A percentile compares a stretch with the other conserved stretches of the same genome.
phyloP scores from a whole-genome alignment of 2,329 filamentous ascomycete genomes.

The Dactylella cylindrospora region DNA sequence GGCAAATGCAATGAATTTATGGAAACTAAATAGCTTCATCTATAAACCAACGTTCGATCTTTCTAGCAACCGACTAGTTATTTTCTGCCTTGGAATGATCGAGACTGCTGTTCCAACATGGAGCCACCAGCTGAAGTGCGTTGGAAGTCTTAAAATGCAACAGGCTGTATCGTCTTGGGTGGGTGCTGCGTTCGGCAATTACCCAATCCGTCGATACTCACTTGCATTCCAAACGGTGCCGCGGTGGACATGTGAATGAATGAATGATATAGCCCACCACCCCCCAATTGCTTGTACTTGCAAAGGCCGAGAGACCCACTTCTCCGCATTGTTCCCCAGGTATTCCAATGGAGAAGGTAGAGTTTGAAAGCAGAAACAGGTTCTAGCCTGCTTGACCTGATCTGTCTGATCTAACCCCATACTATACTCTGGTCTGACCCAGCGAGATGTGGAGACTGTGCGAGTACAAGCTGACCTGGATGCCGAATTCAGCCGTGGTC shows the following conservation, averaged over 20 bases:
- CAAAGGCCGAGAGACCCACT: not conserved
- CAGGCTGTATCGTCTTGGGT: not conserved
- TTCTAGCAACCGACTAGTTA: too few relatives aligned
- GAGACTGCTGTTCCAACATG: too few relatives aligned
- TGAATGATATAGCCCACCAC: too few relatives aligned
- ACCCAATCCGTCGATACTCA: conserved; percentile 7
- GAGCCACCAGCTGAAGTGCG: not conserved
- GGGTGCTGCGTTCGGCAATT: conserved; percentile 17
- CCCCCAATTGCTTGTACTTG: not conserved
- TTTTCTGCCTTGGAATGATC: too few relatives aligned
- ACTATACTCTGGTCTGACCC: not conserved
- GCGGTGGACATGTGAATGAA: conserved; percentile 1
- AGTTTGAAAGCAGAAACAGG: not conserved
- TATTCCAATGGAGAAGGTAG: not conserved
- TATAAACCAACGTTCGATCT: too few relatives aligned
- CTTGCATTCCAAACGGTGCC: not conserved
- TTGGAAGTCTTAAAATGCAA: too few relatives aligned
- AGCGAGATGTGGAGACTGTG: not conserved
- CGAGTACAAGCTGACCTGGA: not conserved
- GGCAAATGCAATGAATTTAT: too few relatives aligned
- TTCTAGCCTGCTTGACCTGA: not conserved
- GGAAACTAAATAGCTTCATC: too few relatives aligned
- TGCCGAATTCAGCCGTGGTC: conserved; percentile 29
- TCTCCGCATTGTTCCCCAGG: not conserved
- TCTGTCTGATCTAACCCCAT: conserved; percentile 2